phyloP scores from a whole-genome alignment of 805 yeast genomes.

The Grigorovia yakushimaensis region DNA sequence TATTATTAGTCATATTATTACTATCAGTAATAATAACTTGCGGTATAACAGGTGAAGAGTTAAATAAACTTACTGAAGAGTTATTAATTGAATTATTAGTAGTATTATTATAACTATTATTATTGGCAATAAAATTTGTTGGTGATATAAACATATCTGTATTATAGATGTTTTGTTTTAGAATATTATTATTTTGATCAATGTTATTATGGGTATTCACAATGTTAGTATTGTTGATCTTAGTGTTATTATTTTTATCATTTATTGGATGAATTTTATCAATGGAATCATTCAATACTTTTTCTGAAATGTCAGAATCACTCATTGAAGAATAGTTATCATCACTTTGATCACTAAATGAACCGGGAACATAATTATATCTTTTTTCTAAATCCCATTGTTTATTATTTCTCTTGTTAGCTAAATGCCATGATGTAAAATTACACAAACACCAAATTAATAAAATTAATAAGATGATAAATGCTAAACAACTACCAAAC shows the following conservation, averaged over 20 bases:
- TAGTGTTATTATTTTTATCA: slow-evolving; percentile 11
- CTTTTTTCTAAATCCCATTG: background rate
- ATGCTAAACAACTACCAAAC: slow-evolving; percentile 59
- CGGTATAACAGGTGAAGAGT: slow-evolving; percentile 10
- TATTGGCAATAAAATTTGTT: slow-evolving; percentile 20
- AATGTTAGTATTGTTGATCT: slow-evolving; percentile 9
- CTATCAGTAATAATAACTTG: slow-evolving; percentile 4
- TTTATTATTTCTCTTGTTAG: slow-evolving; percentile 8
- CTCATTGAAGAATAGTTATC: background rate
- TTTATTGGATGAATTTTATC: background rate
- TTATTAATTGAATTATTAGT: slow-evolving; percentile 6
- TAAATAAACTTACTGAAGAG: slow-evolving; percentile 5
- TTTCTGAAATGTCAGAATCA: slow-evolving; percentile 1
- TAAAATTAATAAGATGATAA: slow-evolving; percentile 30
- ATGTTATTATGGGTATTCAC: too few relatives aligned
- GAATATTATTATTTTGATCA: background rate
- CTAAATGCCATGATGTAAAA: slow-evolving; percentile 20
- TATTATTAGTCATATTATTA: background rate
- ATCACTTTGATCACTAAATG: background rate
- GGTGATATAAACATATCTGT: slow-evolving; percentile 42
- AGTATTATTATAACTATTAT: background rate
- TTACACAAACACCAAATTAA: slow-evolving; percentile 18
- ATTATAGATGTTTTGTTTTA: slow-evolving; percentile 11
- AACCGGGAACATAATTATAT: slow-evolving; percentile 3
- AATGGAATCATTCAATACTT: background rate